Evolutionary conservation across 768 basidiomycete genomes (phyloP), one percentile per base, ranked within the genome.

Genomic region (Mycena filopes): DNA sequence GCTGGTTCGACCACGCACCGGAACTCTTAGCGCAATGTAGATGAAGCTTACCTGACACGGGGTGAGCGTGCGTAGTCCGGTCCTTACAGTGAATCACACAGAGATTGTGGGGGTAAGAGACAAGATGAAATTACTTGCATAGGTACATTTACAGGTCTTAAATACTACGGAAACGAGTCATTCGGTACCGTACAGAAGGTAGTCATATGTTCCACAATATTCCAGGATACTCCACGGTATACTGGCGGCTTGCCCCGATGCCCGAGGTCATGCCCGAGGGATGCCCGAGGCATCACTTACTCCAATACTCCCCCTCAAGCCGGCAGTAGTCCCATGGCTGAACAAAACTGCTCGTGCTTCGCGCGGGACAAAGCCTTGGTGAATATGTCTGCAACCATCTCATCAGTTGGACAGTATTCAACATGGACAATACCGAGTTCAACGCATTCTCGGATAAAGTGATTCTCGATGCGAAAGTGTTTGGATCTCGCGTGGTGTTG

Each of bases 401-500:
- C 55, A 33, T 46, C 26, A 31, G 55, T 56, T 43, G 55, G 55
- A 56, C 55, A 56, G 33, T 56, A 56, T 56, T 56, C 55, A 33
- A 56, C 55, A 36, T 45, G 21, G 18, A 57, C 20, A 15, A 21
- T 9, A 46, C 55, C 43, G 20, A 12, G 16, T 41, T 59, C 57
- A 33, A 59, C 18, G 13, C 47, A 49, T 49, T 59, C 57, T 21
- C 47, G 57, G 15, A 59, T 41, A 16, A 59, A 59, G 18, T 59
- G 57, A 29, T 59, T 59, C 18, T 59, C 57, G 38, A 59, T 49
- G 5, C 47, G n/a, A 25, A 59, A 59, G n/a, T 59, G 57, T 28
- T 59, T 59, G 2, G 57, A 59, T 40, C 58, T 41, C 12, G 58
- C 58, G 23, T 60, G 58, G 18, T 60, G 58, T 50, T 60, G 58